Base-by-base conservation (phyloP, 768 basidiomycete genomes). In the Pleurotus pulmonarius region DNA sequence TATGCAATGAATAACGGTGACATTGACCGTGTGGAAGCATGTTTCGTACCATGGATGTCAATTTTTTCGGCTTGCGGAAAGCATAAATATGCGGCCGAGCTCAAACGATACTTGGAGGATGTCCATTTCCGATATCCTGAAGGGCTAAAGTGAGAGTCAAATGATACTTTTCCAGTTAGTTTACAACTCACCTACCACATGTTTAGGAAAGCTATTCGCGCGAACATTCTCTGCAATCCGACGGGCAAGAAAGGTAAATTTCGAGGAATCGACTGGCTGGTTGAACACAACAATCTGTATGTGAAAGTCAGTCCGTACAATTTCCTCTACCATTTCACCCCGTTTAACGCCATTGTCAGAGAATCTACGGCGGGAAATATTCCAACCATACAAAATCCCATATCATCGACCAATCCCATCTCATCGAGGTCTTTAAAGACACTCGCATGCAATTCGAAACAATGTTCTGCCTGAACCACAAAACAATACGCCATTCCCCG, bases 201-300 rank as follows among this genome's bases (percentile, higher is more conserved):
- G n/a, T 56, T 26, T 49, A 61, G 56, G 15, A 29, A 56, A 8
- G 61, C 64, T 26, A 39, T 63, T 15, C 55, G 49, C 6, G 56
- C 43, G 20, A 57, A 59, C 16, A 58, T 64, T 1, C 61, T 73
- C 5, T 58, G 64, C 18, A 73, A 73, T 57, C 71, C 68, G 1
- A 67, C 63, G 1, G 71, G 1, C 29, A 67, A 65, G 26, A 18
- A 40, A 8, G 56, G 56, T 13, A 45, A 51, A 3, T 73, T 67
- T 53, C 61, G 63, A 1, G 65, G 53, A 6, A 61, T 70, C 9
- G 72, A 74, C 49, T 72, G 70, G 72, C 13, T 59, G 2, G 58
- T 69, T n/a, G 71, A 74, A 49, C 56, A 61, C 0, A 60, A 67
- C 22, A 72, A 73, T 49, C 60, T 70, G 1, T 70, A 65, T 16